phyloP scores from a whole-genome alignment of 441 rosid species.

The Flueggea neowawraea region DNA sequence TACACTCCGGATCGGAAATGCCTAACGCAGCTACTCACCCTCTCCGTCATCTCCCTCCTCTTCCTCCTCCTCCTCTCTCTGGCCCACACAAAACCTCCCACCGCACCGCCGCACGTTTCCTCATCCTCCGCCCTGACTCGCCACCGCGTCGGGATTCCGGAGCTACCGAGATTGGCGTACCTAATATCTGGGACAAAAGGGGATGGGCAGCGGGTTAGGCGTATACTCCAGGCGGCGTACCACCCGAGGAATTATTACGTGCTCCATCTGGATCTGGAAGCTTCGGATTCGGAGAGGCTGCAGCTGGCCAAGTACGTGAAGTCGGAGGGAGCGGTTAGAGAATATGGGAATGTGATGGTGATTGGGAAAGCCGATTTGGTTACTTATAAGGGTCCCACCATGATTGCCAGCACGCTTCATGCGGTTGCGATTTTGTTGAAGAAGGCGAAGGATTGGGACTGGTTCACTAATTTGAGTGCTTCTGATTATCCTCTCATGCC shows the following conservation, averaged over 20 bases:
- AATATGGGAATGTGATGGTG: constrained; percentile 76
- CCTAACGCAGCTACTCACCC: constrained; percentile 21
- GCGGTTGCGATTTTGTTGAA: constrained; percentile 72
- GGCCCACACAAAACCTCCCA: constrained; percentile 21
- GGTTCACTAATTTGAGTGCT: constrained; percentile 83
- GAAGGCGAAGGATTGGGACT: constrained; percentile 71
- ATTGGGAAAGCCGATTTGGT: constrained; percentile 75
- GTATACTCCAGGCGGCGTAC: constrained; percentile 63
- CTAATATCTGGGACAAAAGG: constrained; percentile 73
- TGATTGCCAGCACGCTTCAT: constrained; percentile 72
- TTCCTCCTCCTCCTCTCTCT: constrained; percentile 34
- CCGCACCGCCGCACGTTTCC: neutral
- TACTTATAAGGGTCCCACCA: constrained; percentile 77
- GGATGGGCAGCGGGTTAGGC: constrained; percentile 52
- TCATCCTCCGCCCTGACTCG: constrained; percentile 13
- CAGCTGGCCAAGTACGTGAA: constrained; percentile 75
- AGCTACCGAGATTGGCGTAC: constrained; percentile 66
- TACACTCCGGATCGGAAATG: constrained; percentile 37
- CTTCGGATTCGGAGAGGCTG: constrained; percentile 62
- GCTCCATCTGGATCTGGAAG: constrained; percentile 78
- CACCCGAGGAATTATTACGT: constrained; percentile 79
- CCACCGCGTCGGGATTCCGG: constrained; percentile 2
- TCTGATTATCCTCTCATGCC: constrained; percentile 86
- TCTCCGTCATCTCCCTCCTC: constrained; percentile 30
- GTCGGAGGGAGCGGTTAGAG: constrained; percentile 50